phyloP scores from a whole-genome alignment of 1,284 basidiomycete genomes.

The Jaminaea rosea region DNA sequence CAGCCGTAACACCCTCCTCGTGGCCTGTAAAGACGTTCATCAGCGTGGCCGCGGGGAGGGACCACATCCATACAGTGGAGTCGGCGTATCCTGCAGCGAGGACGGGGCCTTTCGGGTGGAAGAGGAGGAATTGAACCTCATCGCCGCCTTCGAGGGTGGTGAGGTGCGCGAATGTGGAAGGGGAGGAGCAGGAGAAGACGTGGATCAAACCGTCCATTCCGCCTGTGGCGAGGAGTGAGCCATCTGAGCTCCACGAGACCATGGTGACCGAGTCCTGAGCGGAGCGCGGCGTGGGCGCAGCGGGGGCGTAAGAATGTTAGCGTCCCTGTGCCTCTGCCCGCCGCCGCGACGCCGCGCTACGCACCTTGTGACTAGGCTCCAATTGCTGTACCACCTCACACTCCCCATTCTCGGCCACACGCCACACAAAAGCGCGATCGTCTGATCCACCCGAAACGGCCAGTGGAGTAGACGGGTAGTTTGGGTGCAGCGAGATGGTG shows the following conservation, averaged over 20 bases:
- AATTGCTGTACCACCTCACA: not conserved
- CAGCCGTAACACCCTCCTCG: slow-evolving; percentile 72
- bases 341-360: too few species aligned
- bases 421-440: slow-evolving; percentile 88
- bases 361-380: not conserved
- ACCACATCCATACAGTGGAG: slow-evolving; percentile 95
- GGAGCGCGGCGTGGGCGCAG: too few species aligned
- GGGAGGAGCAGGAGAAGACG: slow-evolving; percentile 58
- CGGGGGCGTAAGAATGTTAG: too few species aligned
- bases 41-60: slow-evolving; percentile 80
- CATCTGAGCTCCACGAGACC: slow-evolving; percentile 73
- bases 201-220: slow-evolving; percentile 94
- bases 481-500: slow-evolving; percentile 65
- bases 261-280: slow-evolving; percentile 1
- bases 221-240: slow-evolving; percentile 83
- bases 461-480: slow-evolving; percentile 65
- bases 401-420: slow-evolving; percentile 39
- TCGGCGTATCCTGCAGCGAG: slow-evolving; percentile 87
- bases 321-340: too few species aligned
- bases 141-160: slow-evolving; percentile 85
- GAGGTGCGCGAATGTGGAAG: slow-evolving; percentile 74
- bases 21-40: slow-evolving; percentile 96
- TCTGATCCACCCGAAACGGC: slow-evolving; percentile 91
- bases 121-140: slow-evolving; percentile 88
- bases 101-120: slow-evolving; percentile 89